Base-by-base conservation (phyloP, 2,329 filamentous ascomycete genomes). In the Pseudogymnoascus sp. region DNA sequence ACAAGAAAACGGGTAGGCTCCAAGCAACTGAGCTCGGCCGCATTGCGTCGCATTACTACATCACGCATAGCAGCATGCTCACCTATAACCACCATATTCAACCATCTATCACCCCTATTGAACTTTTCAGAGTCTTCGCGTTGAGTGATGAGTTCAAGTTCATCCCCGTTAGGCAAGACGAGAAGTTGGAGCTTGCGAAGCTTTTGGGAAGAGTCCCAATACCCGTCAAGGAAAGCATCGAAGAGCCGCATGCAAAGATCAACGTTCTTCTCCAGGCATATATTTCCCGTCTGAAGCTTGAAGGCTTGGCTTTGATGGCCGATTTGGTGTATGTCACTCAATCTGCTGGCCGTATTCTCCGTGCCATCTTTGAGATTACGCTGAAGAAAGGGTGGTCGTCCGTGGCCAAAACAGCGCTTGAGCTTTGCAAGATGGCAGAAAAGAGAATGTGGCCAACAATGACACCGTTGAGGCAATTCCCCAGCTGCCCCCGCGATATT, bases 371-470 rank as follows among this genome's bases (percentile, higher is more conserved):
- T 68, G 96, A 99, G 77, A 97, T 99, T 62, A 89, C 90, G n/a
- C 78, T 99, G 68, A 96, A 93, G 78, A 97, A 97, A 76, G 93
- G 93, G 36, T 99, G 93, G 93, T 87, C 95, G 0, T 88, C 87
- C 14, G 95, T 97, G 3, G 91, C 95, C 7, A 96, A 95, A 78
- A 91, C 89, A 66, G 93, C 95, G 0, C 80, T 99, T 43, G 91
- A 96, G 70, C 83, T 99, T 62, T 99, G 96, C 79, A 99, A 99
- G 79, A 97, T 96, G 91, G 95, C 93, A 0, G 95, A 99, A 79
- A 96, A 96, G 81, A 85, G 96, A 60, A 99, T 99, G 96, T 99
- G 95, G 95, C 93, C 93, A 12, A 97, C 93, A 5, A 99, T 97
- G 95, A 91, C 91, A 38, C 95, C 96, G 9, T 81, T 99, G 34